Evolutionary conservation across 2,329 filamentous ascomycete genomes (phyloP).

Genomic region (Paramyrothecium sp.): DNA sequence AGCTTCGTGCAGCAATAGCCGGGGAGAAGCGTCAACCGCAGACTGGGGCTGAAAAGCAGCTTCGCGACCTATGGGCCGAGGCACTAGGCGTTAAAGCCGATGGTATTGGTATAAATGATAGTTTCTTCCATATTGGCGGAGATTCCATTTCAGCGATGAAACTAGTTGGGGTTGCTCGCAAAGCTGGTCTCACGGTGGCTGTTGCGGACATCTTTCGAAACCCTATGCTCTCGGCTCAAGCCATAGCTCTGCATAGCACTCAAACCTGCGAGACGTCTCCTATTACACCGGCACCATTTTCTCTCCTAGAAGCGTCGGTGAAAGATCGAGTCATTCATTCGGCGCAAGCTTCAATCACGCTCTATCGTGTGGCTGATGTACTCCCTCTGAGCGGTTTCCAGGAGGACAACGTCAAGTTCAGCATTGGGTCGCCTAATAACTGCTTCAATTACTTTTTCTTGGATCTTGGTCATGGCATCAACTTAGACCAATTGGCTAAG

Average conservation of each 20-base stretch:
- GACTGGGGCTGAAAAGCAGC: neutral
- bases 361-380: too few species aligned
- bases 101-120: neutral
- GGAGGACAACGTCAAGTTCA: too few species aligned
- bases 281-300: neutral
- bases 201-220: neutral
- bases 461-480: too few species aligned
- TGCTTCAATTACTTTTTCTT: too few species aligned
- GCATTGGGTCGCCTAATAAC: too few species aligned
- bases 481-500: too few species aligned
- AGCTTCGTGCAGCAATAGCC: neutral
- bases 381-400: too few species aligned
- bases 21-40: neutral
- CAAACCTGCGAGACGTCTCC: neutral
- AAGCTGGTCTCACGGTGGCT: neutral
- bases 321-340: neutral
- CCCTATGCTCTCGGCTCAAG: neutral
- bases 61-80: neutral
- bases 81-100: neutral
- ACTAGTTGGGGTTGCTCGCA: neutral
- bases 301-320: neutral
- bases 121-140: neutral
- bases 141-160: neutral
- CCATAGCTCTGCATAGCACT: neutral
- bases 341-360: too few species aligned